Evolutionary conservation across 2,329 filamentous ascomycete genomes (phyloP).

Genomic region (Hypoxylon sp.): DNA sequence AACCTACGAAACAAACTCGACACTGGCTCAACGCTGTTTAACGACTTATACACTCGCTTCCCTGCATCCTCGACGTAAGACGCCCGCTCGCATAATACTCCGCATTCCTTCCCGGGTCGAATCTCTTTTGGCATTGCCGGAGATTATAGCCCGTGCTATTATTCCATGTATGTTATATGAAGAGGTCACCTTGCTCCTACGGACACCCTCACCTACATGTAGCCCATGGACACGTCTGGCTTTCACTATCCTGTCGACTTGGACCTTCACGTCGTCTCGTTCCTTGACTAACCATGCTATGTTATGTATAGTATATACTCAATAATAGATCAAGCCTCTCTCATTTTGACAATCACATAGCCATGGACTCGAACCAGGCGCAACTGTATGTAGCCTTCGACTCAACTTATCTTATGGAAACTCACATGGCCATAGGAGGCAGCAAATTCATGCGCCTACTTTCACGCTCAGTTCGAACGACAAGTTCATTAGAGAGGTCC

Average conservation of each 20-base stretch:
- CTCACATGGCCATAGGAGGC: slow-evolving; percentile 62
- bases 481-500: slow-evolving; percentile 63
- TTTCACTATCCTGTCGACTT: slow-evolving; percentile 39
- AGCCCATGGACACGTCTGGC: slow-evolving; percentile 52
- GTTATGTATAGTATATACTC: slow-evolving; percentile 56
- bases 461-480: slow-evolving; percentile 66
- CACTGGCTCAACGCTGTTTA: slow-evolving; percentile 39
- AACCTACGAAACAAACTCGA: slow-evolving; percentile 37
- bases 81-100: slow-evolving; percentile 53
- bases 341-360: slow-evolving; percentile 56
- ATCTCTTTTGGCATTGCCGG: slow-evolving; percentile 49
- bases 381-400: slow-evolving; percentile 64
- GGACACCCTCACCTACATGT: slow-evolving; percentile 57
- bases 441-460: slow-evolving; percentile 65
- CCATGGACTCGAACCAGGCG: slow-evolving; percentile 68
- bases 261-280: slow-evolving; percentile 53
- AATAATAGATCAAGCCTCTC: slow-evolving; percentile 56
- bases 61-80: slow-evolving; percentile 58
- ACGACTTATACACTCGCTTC: slow-evolving; percentile 53
- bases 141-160: slow-evolving; percentile 57
- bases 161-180: slow-evolving; percentile 59
- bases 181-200: slow-evolving; percentile 53
- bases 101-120: slow-evolving; percentile 56
- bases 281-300: slow-evolving; percentile 58
- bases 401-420: slow-evolving; percentile 39